Base-by-base conservation (phyloP, 345 rosid genomes). In the Carallia pectinifolia region DNA sequence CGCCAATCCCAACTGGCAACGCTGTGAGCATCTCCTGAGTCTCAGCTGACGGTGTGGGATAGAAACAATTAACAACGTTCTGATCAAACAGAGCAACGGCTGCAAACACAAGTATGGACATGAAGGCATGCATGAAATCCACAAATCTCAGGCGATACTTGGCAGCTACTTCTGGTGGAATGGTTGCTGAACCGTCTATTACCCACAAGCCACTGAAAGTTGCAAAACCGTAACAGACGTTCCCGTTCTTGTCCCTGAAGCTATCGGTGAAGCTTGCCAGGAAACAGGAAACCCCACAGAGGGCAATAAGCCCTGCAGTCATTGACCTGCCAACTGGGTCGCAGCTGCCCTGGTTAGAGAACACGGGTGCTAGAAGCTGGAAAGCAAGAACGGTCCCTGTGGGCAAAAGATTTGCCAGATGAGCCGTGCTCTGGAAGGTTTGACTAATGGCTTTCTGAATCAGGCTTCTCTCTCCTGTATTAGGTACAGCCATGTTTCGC, bases 341-440 rank as follows among this genome's bases (percentile, higher is more conserved):
- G 40, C 98, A 95, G 37, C 65, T 65, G 62, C 98, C 99, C 23
- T 84, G 86, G 69, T 95, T 89, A 7, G 98, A 79, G 85, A 87
- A 85, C 5, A 95, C 74, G 6, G 98, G 99, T 0, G 94, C 76
- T 27, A 95, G 79, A 60, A 92, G 85, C 34, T 95, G 98, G 83
- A 95, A 95, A 34, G 98, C 90, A 7, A 95, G 97, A 71, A 92
- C 96, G 0, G 99, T 81, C 67, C 98, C 98, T 1, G 99, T 95
- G 0, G 98, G 99, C 58, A 95, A 80, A 53, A 92, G 90, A 61
- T 92, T 92, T 39, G 99, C 97, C 69, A 95, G 69, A 74, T 95
- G 87, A 17, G 98, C 93, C 0, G 97, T 88, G 90, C 97, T 92
- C 68, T 81, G 78, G 67, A 95, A 92, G 12, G 98, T 90, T 80